A percentile compares a stretch with the other conserved stretches of the same genome.
Conservation (phyloP, 129 eudicot genomes). For the Lactuca sativa region DNA sequence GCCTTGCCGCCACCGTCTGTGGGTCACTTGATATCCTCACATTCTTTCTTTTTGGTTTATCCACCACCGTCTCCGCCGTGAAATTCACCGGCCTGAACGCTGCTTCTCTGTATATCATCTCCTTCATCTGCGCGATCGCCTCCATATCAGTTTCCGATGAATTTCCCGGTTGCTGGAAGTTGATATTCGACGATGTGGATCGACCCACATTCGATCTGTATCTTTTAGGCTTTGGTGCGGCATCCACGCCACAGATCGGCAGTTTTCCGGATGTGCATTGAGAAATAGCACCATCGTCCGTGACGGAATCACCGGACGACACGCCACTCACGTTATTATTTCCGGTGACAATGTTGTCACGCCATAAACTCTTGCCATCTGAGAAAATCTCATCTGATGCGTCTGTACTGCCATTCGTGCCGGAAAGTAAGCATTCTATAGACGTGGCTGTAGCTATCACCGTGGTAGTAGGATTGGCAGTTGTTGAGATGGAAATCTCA, state of each 20-base stretch:
- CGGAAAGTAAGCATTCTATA: constrained; percentile 51
- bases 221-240: constrained; percentile 40
- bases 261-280: constrained; percentile 32
- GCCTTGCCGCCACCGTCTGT: constrained; percentile 94
- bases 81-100: constrained; percentile 86
- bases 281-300: constrained; percentile 34
- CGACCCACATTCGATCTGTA: constrained; percentile 31
- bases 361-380: constrained; percentile 33
- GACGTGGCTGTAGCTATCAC: constrained; percentile 17
- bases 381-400: constrained; percentile 47
- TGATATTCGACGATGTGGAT: constrained; percentile 66
- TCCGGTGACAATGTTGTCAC: neutral
- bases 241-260: constrained; percentile 11
- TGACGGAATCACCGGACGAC: constrained; percentile 39
- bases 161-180: constrained; percentile 60
- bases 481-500: constrained; percentile 3
- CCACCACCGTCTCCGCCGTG: constrained; percentile 46
- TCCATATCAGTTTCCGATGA: constrained; percentile 71
- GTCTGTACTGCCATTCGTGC: constrained; percentile 47
- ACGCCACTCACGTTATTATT: constrained; percentile 28
- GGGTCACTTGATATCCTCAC: constrained; percentile 82
- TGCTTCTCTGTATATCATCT: constrained; percentile 89
- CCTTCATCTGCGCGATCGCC: constrained; percentile 95
- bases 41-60: constrained; percentile 83
- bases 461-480: neutral